Conservation (phyloP, 202 grass and related monocot species). For the Panicum virgatum region DNA sequence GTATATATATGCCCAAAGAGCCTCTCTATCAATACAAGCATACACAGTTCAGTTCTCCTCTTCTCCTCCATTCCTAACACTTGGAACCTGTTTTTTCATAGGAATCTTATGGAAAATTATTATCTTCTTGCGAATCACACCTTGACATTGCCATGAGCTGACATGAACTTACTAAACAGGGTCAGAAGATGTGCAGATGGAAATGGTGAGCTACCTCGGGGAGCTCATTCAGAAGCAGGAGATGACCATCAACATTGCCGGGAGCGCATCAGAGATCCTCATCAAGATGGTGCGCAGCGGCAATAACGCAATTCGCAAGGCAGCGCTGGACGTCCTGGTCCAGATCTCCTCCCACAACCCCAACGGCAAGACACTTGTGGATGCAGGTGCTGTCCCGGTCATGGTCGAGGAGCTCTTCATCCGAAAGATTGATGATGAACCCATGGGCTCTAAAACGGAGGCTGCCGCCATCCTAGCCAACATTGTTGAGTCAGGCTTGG, state of each 20-base stretch:
- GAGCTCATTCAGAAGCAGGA: conserved; percentile 81
- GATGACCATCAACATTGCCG: conserved; percentile 70
- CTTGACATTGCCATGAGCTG: conserved; percentile 12
- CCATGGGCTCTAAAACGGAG: conserved; percentile 64
- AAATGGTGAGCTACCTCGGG: conserved; percentile 89
- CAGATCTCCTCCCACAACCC: conserved; percentile 79
- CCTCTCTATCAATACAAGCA: too few relatives aligned
- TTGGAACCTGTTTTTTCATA: not conserved
- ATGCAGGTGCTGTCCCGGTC: conserved; percentile 54
- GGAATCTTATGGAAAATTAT: not conserved
- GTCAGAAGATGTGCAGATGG: conserved; percentile 79
- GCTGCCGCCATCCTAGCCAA: conserved; percentile 71
- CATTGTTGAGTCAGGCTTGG: conserved; percentile 62
- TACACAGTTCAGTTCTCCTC: too few relatives aligned
- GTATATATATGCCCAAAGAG: too few relatives aligned
- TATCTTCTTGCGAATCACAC: not conserved
- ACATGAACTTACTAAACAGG: conserved; percentile 54
- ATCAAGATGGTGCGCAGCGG: conserved; percentile 73
- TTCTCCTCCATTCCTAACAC: too few relatives aligned
- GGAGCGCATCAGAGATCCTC: conserved; percentile 58
- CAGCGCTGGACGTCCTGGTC: conserved; percentile 69
- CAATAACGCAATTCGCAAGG: conserved; percentile 54
- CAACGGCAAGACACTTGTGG: conserved; percentile 60
- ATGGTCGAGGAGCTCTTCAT: conserved; percentile 82
- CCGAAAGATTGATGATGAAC: conserved; percentile 58